Conservation (phyloP, 345 rosid species). For the Murraya koenigii region DNA sequence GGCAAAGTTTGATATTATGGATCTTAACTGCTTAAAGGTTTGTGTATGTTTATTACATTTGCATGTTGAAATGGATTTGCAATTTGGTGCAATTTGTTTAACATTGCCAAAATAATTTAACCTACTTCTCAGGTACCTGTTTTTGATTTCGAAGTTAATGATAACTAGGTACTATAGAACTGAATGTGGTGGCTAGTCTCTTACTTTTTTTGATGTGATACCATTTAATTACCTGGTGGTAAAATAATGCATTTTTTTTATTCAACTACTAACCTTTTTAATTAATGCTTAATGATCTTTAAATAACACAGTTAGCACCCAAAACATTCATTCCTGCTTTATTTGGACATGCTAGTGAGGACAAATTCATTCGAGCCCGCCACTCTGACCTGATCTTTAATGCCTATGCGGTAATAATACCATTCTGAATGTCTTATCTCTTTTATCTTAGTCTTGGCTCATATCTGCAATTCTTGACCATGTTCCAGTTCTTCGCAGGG, state of each 20-base stretch:
- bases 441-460: slow-evolving; percentile 8
- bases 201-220: neutral
- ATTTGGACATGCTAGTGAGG: slow-evolving; percentile 90
- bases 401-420: slow-evolving; percentile 58
- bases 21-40: slow-evolving; percentile 89
- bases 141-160: neutral
- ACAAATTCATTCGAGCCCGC: slow-evolving; percentile 85
- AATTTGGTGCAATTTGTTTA: neutral
- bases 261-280: neutral
- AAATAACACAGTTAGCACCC: slow-evolving; percentile 62
- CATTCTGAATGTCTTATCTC: neutral
- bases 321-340: slow-evolving; percentile 90
- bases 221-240: neutral
- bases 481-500: slow-evolving; percentile 54
- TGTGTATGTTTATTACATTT: slow-evolving; percentile 10
- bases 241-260: neutral
- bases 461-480: slow-evolving; percentile 4
- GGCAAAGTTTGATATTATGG: slow-evolving; percentile 97
- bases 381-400: slow-evolving; percentile 80
- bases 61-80: neutral
- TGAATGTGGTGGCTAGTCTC: slow-evolving; percentile 1
- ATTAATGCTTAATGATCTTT: slow-evolving; percentile 7
- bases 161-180: neutral
- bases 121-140: slow-evolving; percentile 4
- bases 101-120: neutral